phyloP scores from a whole-genome alignment of 1,284 basidiomycete species.

The Boletus mariae region DNA sequence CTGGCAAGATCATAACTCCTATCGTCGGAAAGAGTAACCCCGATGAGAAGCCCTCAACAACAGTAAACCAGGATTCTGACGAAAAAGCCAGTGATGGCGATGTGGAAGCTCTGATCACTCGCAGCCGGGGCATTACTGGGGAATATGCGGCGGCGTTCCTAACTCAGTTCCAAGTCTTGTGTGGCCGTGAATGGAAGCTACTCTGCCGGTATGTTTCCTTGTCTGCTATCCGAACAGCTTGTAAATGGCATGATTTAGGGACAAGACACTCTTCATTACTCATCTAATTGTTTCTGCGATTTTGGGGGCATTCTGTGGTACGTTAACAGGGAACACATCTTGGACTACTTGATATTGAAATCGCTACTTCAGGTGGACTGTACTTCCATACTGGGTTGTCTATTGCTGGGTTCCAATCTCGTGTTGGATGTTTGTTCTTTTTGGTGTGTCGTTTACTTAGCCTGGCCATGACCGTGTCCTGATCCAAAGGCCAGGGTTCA shows the following conservation, averaged over 20 bases:
- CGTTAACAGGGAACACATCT: constrained; percentile 16
- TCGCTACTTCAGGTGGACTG: constrained; percentile 57
- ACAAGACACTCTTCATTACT: constrained; percentile 77
- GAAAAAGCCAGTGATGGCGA: constrained; percentile 20
- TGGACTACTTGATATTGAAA: constrained; percentile 3
- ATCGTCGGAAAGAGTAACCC: neutral
- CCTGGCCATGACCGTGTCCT: neutral
- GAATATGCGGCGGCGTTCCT: constrained; percentile 73
- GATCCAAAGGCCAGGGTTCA: constrained; percentile 52
- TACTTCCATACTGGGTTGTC: constrained; percentile 76
- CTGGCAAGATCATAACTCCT: constrained; percentile 38
- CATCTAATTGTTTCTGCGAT: constrained; percentile 68
- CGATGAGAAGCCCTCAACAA: constrained; percentile 19
- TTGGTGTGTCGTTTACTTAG: constrained; percentile 48
- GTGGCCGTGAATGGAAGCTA: constrained; percentile 79
- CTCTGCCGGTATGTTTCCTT: constrained; percentile 51
- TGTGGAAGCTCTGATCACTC: constrained; percentile 21
- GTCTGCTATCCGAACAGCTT: neutral
- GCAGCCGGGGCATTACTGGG: constrained; percentile 8
- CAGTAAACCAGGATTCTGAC: neutral
- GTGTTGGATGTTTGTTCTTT: constrained; percentile 90
- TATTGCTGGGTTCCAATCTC: constrained; percentile 87
- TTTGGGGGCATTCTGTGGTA: constrained; percentile 78
- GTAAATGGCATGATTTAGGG: constrained; percentile 41
- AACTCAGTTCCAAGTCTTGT: constrained; percentile 80